A percentile compares a stretch with the other conserved stretches of the same genome.
phyloP scores from a whole-genome alignment of 2,329 filamentous ascomycete genomes.

The Diplodia sapinea region DNA sequence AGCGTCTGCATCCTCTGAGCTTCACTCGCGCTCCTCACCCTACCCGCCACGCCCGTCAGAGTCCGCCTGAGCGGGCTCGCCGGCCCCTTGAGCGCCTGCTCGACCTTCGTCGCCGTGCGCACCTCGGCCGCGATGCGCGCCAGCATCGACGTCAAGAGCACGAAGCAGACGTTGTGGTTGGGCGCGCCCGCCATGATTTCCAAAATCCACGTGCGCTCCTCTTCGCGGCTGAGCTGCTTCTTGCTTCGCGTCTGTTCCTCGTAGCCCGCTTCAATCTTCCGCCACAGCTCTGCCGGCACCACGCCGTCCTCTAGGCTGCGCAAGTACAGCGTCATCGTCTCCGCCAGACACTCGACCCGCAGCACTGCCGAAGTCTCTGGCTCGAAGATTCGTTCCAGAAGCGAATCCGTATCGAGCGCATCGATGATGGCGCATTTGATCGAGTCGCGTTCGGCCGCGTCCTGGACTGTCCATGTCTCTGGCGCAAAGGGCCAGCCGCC shows the following conservation, averaged over 20 bases:
- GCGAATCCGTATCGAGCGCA: constrained; percentile 73
- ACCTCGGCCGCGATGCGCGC: constrained; percentile 64
- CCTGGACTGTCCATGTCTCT: constrained; percentile 54
- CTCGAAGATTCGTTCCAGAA: constrained; percentile 65
- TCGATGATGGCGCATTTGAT: constrained; percentile 58
- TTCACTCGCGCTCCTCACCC: constrained; percentile 48
- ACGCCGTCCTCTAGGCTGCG: constrained; percentile 78
- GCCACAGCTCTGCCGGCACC: constrained; percentile 73
- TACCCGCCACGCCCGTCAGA: constrained; percentile 31
- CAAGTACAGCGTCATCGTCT: constrained; percentile 76
- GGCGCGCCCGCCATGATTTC: constrained; percentile 73
- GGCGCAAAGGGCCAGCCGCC: constrained; percentile 65
- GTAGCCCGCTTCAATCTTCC: constrained; percentile 65
- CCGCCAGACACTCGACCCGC: constrained; percentile 75
- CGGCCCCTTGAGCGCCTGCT: constrained; percentile 35
- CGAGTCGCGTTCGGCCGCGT: constrained; percentile 49
- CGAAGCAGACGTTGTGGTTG: constrained; percentile 85
- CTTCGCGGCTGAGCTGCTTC: constrained; percentile 55
- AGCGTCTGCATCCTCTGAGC: constrained; percentile 51
- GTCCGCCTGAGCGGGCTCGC: constrained; percentile 30
- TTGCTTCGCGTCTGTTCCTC: constrained; percentile 50
- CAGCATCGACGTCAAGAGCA: constrained; percentile 82
- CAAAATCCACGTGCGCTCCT: constrained; percentile 67
- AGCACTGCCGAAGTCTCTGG: constrained; percentile 66
- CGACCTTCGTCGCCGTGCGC: constrained; percentile 50